Base-by-base conservation (phyloP, 179 eudicot genomes). In the Patellifolia procumbens region DNA sequence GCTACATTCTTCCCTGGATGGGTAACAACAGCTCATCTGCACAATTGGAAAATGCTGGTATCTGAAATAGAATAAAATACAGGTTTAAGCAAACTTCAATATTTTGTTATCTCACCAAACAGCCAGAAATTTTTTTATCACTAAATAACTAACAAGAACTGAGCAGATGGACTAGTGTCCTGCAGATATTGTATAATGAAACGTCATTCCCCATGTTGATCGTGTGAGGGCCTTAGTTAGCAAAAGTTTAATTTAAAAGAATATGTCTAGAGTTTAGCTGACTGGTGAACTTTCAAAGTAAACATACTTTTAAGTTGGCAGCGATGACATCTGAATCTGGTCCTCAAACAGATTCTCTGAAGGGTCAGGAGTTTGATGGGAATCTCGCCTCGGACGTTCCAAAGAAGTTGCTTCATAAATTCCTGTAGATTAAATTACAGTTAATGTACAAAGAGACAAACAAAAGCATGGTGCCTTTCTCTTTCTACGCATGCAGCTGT, bases 401-500 rank as follows among this genome's bases (percentile, higher is more conserved):
- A 95, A 79, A 39, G 97, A 85, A 76, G 97, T 95, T 64, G 97
- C 97, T 86, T 95, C 95, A 80, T 92, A 83, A 78, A 91, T 95
- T 59, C 99, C 99, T 95, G 85, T 74, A 84, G 82, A 66, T 45
- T n/a, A 32, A 42, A 60, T 51, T 15, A 24, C 35, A 37, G 56
- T 37, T 55, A 45, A 73, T 24, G 20, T 19, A 67, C 5, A 26
- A 28, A 56, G 17, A 15, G 49, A 19, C 51, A 29, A 69, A 9
- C 13, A 69, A 31, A 71, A 52, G 39, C 45, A 71, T n/a, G 1
- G 42, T 13, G 15, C 7, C 42, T n/a, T 56, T 31, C 0, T 32
- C 24, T 49, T 8, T 48, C 60, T 48, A 31, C 9, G 52, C 22
- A 20, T 42, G 43, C 55, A 68, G 34, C 16, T 67, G 5, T 2